Evolutionary conservation across 306 rosid genomes (phyloP).

Genomic region (Trifolium fragiferum): DNA sequence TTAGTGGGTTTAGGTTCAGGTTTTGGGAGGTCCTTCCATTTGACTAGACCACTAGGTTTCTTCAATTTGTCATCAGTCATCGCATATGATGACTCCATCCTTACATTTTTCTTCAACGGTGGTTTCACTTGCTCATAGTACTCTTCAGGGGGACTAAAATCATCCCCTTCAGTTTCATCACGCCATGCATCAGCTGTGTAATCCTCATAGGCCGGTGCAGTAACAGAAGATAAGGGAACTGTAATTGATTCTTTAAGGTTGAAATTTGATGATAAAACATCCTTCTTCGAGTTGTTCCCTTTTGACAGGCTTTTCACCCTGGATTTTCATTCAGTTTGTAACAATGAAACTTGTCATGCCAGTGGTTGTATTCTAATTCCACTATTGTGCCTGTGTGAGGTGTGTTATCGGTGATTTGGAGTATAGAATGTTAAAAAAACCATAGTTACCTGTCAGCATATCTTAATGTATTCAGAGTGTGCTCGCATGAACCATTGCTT

Average conservation of each 20-base stretch:
- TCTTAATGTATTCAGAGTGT: constrained; percentile 94
- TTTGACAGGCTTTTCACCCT: constrained; percentile 98
- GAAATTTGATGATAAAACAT: constrained; percentile 65
- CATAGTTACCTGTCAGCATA: constrained; percentile 89
- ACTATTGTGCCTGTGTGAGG: constrained; percentile 17
- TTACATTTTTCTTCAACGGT: constrained; percentile 76
- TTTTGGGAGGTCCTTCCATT: constrained; percentile 80
- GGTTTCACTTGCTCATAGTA: constrained; percentile 73
- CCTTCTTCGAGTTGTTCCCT: constrained; percentile 86
- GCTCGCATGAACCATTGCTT: constrained; percentile 96
- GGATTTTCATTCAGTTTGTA: constrained; percentile 39
- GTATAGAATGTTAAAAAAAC: constrained; percentile 29
- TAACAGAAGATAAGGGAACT: constrained; percentile 69
- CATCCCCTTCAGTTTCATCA: constrained; percentile 72
- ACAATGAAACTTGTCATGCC: constrained; percentile 26
- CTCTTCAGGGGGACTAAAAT: constrained; percentile 76
- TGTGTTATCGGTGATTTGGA: constrained; percentile 21
- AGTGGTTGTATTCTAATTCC: neutral
- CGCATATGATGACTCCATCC: constrained; percentile 62
- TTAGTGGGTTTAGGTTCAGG: constrained; percentile 57
- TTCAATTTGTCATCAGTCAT: constrained; percentile 67
- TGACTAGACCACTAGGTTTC: constrained; percentile 71
- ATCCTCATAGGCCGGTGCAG: constrained; percentile 69
- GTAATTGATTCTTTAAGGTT: constrained; percentile 85
- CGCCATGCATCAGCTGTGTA: constrained; percentile 58